A percentile compares a stretch with the other conserved stretches of the same genome.
Conservation (phyloP, 139 green algal genomes). For the Chlorella ohadii region DNA sequence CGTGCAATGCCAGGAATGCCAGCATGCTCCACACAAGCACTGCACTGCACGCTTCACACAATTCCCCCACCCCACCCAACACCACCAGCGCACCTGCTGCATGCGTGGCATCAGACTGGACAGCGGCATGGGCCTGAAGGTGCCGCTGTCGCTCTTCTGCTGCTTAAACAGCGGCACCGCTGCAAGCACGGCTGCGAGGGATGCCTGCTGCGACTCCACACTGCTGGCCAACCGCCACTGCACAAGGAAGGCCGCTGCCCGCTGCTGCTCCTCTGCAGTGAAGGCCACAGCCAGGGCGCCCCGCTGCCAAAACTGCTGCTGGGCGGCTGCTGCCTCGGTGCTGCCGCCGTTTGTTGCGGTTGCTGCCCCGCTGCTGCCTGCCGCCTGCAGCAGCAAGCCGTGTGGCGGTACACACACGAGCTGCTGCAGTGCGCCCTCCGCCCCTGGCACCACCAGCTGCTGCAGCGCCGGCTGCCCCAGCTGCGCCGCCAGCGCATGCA, state of each 20-base stretch:
- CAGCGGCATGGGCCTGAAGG: slow-evolving; percentile 9
- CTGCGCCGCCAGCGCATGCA: slow-evolving; percentile 30
- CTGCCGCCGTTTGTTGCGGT: neutral
- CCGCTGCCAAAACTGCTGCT: slow-evolving; percentile 22
- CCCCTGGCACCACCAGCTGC: neutral
- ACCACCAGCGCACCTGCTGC: neutral
- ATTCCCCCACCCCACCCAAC: neutral
- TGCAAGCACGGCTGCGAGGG: neutral
- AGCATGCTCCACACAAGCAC: too few relatives aligned
- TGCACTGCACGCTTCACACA: too few relatives aligned
- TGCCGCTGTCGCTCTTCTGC: neutral
- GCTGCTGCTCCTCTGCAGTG: slow-evolving; percentile 11
- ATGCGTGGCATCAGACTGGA: slow-evolving; percentile 2
- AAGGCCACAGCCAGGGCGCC: neutral
- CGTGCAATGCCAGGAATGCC: too few relatives aligned
- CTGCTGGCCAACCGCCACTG: neutral
- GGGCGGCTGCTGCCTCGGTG: neutral
- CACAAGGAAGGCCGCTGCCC: neutral
- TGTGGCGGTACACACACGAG: neutral
- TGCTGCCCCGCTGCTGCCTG: neutral
- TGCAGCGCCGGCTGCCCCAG: slow-evolving; percentile 24
- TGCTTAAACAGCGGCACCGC: slow-evolving; percentile 10
- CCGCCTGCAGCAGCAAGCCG: neutral
- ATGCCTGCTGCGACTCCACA: neutral
- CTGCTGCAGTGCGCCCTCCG: slow-evolving; percentile 2